Evolutionary conservation across 2,329 filamentous ascomycete species (phyloP).

Genomic region (Fusarium begoniae): DNA sequence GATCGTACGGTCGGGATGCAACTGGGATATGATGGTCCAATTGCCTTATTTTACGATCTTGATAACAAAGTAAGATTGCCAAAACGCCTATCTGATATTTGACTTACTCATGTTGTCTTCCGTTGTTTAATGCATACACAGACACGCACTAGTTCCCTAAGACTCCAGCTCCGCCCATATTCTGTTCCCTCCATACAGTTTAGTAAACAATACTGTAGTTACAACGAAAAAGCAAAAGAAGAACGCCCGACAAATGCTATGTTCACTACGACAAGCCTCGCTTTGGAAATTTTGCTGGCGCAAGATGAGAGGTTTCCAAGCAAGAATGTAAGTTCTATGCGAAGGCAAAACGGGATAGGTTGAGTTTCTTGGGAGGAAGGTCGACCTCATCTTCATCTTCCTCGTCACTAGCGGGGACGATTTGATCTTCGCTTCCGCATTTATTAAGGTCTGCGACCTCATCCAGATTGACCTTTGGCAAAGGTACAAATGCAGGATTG

Average conservation of each 20-base stretch:
- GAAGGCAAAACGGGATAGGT: constrained; percentile 61
- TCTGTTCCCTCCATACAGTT: constrained; percentile 9
- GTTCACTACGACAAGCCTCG: constrained; percentile 4
- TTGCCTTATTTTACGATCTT: constrained; percentile 14
- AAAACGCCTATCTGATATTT: constrained; percentile 35
- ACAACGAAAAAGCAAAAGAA: constrained; percentile 8
- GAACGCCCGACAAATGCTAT: constrained; percentile 26
- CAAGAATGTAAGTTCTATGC: constrained; percentile 25
- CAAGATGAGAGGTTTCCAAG: not conserved
- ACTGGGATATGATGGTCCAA: not conserved
- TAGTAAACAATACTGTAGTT: constrained; percentile 6
- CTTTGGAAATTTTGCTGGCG: not conserved
- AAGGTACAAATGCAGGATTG: constrained; percentile 64
- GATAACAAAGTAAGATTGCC: constrained; percentile 12
- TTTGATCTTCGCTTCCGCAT: constrained; percentile 66
- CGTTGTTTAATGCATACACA: constrained; percentile 12
- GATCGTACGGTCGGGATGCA: not conserved
- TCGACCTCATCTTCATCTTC: constrained; percentile 54
- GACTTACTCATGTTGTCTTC: constrained; percentile 1
- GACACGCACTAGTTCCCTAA: constrained; percentile 10
- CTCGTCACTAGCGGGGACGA: constrained; percentile 62
- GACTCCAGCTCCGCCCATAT: constrained; percentile 17
- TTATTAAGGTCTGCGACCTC: constrained; percentile 63
- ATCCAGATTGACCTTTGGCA: constrained; percentile 62
- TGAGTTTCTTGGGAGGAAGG: constrained; percentile 48